Evolutionary conservation across 2,329 filamentous ascomycete genomes (phyloP).

Genomic region (Aspergillus ochraceus): DNA sequence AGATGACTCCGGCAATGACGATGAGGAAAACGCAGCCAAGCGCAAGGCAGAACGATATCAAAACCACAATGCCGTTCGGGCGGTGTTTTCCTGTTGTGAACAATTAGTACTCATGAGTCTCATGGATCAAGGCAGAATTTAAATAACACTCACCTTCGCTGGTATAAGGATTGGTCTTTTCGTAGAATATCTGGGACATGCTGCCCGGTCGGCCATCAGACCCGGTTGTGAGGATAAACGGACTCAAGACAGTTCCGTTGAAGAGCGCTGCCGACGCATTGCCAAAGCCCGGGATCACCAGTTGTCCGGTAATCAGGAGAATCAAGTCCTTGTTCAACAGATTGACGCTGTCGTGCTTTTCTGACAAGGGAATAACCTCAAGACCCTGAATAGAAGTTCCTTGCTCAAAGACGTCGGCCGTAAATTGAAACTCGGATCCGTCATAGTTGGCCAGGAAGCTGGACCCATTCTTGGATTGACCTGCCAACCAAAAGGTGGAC

Average conservation of each 20-base stretch:
- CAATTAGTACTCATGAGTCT: background rate
- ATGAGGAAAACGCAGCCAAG: constrained; percentile 51
- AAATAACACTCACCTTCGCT: constrained; percentile 55
- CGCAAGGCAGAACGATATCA: constrained; percentile 49
- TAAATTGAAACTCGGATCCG: constrained; percentile 67
- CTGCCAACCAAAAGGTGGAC: constrained; percentile 78
- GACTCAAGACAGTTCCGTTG: constrained; percentile 75
- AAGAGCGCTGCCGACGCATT: constrained; percentile 83
- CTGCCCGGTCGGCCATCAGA: constrained; percentile 66
- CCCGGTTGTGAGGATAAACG: constrained; percentile 77
- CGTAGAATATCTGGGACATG: constrained; percentile 79
- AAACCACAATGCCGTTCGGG: constrained; percentile 47
- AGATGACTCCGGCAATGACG: constrained; percentile 47
- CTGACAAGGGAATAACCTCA: constrained; percentile 73
- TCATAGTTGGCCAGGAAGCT: constrained; percentile 82
- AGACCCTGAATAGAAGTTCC: constrained; percentile 73
- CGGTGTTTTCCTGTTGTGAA: constrained; percentile 33
- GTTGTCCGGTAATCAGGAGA: constrained; percentile 80
- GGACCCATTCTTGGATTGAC: constrained; percentile 66
- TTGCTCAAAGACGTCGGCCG: constrained; percentile 62
- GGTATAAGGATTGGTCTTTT: constrained; percentile 75
- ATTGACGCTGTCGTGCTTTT: constrained; percentile 64
- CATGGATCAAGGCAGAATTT: background rate
- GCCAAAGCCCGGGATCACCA: constrained; percentile 74
- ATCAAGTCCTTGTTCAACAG: constrained; percentile 67